Evolutionary conservation across 768 basidiomycete species (phyloP), one percentile per base, ranked within the genome.

Genomic region (Suillus bovinus): DNA sequence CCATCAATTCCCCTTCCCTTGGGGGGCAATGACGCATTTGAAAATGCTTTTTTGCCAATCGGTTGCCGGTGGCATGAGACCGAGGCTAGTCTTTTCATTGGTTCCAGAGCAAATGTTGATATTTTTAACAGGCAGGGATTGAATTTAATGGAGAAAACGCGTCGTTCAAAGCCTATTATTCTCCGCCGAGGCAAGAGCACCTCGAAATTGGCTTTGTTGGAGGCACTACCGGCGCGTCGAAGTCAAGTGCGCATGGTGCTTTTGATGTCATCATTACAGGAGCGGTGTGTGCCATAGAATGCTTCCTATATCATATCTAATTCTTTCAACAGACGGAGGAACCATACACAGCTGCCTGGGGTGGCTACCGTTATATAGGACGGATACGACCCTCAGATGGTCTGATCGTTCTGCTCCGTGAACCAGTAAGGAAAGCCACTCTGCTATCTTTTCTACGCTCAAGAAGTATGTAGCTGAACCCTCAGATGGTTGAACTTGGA

Each of bases 311-410:
- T 59, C 29, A 59, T 60, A 20, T 47, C 22, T 68, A 27, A 65
- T 52, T 54, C 6, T 39, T 38, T 27, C 31, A 31, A 34, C 66
- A 85, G 84, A 82, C 82, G 7, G 83, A 83, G 59, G 75, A 76
- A 41, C 73, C 71, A 20, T 77, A 82, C 63, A 76, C 78, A 27
- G 71, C 74, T 22, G 83, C 84, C 2, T 90, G 87, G 88, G 86
- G 84, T 2, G 79, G 76, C 4, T 84, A 81, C 61, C 79, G 73
- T 54, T 76, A 88, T 56, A 70, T 83, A 46, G 88, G 88, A 41
- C 82, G 86, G 34, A 75, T 89, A 16, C 77, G 88, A 34, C 72
- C 83, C 9, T 76, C 77, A 42, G 88, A 90, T 71, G 88, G 88
- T 16, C 74, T 88, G 42, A 74, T 88, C 33, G 79, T 82, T 4